Evolutionary conservation across 129 eudicot species (phyloP), one percentile per base, ranked within the genome.

Genomic region (Calendula officinalis): DNA sequence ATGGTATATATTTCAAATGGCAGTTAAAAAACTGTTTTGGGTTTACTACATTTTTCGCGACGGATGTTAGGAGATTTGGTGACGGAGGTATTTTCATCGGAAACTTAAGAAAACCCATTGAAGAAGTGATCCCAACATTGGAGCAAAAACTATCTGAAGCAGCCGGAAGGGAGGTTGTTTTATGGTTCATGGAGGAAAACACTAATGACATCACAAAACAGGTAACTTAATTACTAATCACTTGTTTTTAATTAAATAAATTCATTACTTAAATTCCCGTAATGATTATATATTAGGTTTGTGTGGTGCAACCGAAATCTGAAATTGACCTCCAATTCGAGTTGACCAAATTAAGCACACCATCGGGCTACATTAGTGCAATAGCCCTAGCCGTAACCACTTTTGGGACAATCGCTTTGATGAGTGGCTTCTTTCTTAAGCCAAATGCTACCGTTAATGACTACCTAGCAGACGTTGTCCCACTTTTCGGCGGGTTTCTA

Each of bases 151-250:
- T 94, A 52, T 79, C 92, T 0, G 97, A 86, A 83, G 99, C 99
- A 40, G 95, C 95, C 5, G 99, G 95, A 60, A 85, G 91, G 76
- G 99, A 88, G 36, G 97, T 94, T 55, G 86, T 88, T 52, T 67
- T 94, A 5, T 94, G 97, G 97, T 82, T 94, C 63, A 94, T 88
- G 99, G 99, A 94, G 82, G 95, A 94, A 78, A 83, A 86, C 68
- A 63, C 76, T 12, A 62, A 82, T 68, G 99, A 88, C 41, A 80
- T 94, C 61, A 78, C 88, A 47, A 88, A 86, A 74, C 99, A 94
- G 99, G 99, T 94, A 82, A 3, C 9, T 0, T 38, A 13, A 42
- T 33, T 56, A 27, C 3, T 36, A 9, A 16, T 69, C 36, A 69
- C 46, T 33, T 34, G 42, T n/a, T 57, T 12, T 55, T 43, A 13